Evolutionary conservation across 192 early-diverging fungal genomes (phyloP).

Genomic region (Gaertneriomyces sp.): DNA sequence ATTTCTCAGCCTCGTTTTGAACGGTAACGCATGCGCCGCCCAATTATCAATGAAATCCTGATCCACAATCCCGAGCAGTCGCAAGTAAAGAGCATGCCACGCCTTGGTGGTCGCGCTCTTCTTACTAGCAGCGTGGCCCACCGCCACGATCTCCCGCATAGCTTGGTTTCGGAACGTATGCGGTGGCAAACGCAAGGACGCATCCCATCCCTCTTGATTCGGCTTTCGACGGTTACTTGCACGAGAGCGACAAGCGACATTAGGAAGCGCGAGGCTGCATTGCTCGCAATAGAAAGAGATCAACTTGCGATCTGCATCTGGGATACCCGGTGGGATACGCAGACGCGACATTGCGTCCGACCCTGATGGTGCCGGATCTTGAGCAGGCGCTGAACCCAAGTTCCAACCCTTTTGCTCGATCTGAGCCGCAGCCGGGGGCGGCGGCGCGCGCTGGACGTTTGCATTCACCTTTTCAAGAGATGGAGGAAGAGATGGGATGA

Average conservation of each 20-base stretch:
- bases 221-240: neutral
- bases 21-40: constrained; percentile 18
- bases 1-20: constrained; percentile 30
- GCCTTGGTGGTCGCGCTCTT: constrained; percentile 13
- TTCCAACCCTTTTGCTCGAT: neutral
- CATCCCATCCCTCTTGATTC: constrained; percentile 12
- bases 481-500: neutral
- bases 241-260: neutral
- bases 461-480: neutral
- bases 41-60: constrained; percentile 28
- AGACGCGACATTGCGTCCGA: constrained; percentile 5
- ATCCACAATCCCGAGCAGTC: constrained; percentile 25
- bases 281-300: constrained; percentile 31
- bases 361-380: neutral
- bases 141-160: constrained; percentile 6
- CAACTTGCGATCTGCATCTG: constrained; percentile 29
- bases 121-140: constrained; percentile 4
- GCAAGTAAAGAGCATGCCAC: constrained; percentile 17
- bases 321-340: constrained; percentile 11
- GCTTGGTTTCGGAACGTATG: constrained; percentile 20
- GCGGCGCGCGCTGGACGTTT: neutral
- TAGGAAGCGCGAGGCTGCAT: constrained; percentile 15
- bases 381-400: neutral
- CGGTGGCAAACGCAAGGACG: constrained; percentile 9
- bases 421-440: neutral